Conservation (phyloP, 176 grass and related monocot genomes). For the Carex myosuroides region DNA sequence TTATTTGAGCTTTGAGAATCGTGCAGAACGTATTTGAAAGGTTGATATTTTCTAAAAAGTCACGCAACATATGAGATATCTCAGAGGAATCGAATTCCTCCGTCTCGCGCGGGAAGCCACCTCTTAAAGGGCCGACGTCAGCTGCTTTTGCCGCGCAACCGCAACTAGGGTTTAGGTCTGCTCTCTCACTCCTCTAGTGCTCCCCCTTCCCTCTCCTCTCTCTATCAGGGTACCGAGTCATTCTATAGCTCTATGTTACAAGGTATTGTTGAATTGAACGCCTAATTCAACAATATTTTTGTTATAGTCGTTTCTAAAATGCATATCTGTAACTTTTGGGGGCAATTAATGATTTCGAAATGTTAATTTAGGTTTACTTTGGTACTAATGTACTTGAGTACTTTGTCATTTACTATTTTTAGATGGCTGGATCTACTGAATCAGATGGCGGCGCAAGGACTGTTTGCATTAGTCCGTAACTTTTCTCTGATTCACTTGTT, state of each 20-base stretch:
- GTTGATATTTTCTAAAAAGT: no score
- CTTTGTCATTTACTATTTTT: not conserved
- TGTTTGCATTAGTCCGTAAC: conserved; percentile 9
- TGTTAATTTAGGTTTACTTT: not conserved
- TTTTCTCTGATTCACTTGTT: not conserved
- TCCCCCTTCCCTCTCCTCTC: not conserved
- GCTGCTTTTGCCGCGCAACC: not conserved
- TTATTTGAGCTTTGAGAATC: no score
- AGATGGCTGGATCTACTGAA: conserved; percentile 18
- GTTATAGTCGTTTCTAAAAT: not conserved
- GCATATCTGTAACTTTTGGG: not conserved
- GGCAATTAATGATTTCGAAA: not conserved
- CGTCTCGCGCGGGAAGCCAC: no score
- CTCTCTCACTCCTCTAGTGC: not conserved
- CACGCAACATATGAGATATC: no score
- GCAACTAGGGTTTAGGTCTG: not conserved
- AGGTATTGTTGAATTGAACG: not conserved
- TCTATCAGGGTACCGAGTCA: not conserved
- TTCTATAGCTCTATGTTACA: not conserved
- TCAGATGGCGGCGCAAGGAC: not conserved
- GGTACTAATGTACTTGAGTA: not conserved
- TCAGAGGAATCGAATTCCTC: no score
- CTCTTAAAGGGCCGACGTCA: no score
- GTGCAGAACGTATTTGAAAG: no score
- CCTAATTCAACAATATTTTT: not conserved